Conservation (phyloP, 371 early-diverging fungal species). For the Mortierella sp. region DNA sequence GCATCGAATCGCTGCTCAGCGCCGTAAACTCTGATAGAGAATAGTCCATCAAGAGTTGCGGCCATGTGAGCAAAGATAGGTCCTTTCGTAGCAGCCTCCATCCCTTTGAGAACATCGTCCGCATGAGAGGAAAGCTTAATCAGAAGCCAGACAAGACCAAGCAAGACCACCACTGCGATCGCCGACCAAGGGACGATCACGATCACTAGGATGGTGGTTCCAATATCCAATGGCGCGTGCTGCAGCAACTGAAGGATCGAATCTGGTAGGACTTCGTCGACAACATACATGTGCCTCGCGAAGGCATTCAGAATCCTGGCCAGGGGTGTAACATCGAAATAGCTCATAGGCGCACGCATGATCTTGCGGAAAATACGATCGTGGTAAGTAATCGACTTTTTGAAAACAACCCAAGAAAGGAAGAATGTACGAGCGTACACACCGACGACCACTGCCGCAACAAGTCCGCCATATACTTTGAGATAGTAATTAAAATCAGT, state of each 20-base stretch:
- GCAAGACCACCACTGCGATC: constrained; percentile 61
- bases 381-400: constrained; percentile 64
- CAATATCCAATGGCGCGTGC: constrained; percentile 70
- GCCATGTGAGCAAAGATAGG: constrained; percentile 82
- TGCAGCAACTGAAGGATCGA: constrained; percentile 58
- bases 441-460: constrained; percentile 60
- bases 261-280: constrained; percentile 76
- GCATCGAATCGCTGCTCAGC: constrained; percentile 68
- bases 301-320: constrained; percentile 82
- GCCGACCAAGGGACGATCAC: constrained; percentile 71
- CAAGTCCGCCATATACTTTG: constrained; percentile 60
- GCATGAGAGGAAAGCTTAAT: constrained; percentile 58
- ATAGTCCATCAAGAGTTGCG: constrained; percentile 78
- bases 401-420: constrained; percentile 57
- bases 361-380: constrained; percentile 62
- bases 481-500: constrained; percentile 54
- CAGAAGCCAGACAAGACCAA: constrained; percentile 50
- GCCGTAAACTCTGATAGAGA: constrained; percentile 75
- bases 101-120: constrained; percentile 61
- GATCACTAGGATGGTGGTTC: constrained; percentile 66
- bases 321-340: constrained; percentile 85
- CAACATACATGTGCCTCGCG: constrained; percentile 76
- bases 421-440: constrained; percentile 60
- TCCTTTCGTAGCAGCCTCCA: constrained; percentile 63
- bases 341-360: constrained; percentile 79